Evolutionary conservation across 1,284 basidiomycete species (phyloP), one percentile per base, ranked within the genome.

Genomic region (Fomitopsis pinicola): DNA sequence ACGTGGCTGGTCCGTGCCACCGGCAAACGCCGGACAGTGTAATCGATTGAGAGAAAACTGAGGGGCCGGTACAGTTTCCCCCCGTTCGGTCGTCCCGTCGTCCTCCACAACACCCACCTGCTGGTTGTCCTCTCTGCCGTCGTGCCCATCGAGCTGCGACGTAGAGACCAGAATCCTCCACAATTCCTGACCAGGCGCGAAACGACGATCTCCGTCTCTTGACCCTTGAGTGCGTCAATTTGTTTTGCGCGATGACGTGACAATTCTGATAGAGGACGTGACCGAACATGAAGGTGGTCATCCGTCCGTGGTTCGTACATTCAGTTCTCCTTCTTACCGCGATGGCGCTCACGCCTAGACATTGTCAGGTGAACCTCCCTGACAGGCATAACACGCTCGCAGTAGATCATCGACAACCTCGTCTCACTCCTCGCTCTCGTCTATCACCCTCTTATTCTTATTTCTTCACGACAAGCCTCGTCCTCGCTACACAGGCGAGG

Each of bases 181-280:
- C 71, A 73, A 89, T 88, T 88, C 79, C 82, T 85, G 83, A 85
- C 82, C 85, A 88, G 73, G 77, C 79, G 81, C 83, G 85, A 79
- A 88, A 90, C 78, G 81, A 77, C 76, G 89, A 91, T 80, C 85
- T 92, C 75, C 89, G 89, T 81, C 81, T 90, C 73, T 77, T 91
- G 87, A 87, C 87, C 85, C 84, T 87, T 75, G 85, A 85, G 89
- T 91, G 66, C 69, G 89, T 59, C 55, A 46, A 59, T 53, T 46
- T 22, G 15, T 22, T 54, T 19, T 36, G 5, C 35, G n/a, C 26
- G 33, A 54, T 54, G 52, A 54, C 52, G 52, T 54, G 35, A 36
- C 36, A 7, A 30, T 17, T 15, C 52, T 54, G 52, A 54, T 38
- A n/a, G 35, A 38, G 52, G 52, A 15, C 52, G 52, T 54, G 33